phyloP scores from a whole-genome alignment of 2,329 filamentous ascomycete species.

The Dryadomyces quercus-mongolicae region DNA sequence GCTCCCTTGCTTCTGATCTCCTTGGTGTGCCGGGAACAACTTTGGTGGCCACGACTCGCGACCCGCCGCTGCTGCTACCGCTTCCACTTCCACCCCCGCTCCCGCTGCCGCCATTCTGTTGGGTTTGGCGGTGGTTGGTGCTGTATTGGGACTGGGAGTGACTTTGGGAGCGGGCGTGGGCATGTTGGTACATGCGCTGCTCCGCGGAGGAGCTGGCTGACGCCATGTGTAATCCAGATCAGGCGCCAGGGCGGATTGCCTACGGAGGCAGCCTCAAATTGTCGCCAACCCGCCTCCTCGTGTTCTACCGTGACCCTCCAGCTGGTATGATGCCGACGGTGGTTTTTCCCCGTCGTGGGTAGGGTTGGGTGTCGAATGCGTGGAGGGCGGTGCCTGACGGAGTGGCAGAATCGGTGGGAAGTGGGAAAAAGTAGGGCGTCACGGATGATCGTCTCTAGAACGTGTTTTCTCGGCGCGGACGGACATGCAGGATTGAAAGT shows the following conservation, averaged over 20 bases:
- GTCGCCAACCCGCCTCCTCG: background rate
- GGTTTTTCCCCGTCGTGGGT: background rate
- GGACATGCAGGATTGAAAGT: slow-evolving; percentile 2
- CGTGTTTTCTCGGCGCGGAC: slow-evolving; percentile 3
- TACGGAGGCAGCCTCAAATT: background rate
- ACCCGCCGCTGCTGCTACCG: background rate
- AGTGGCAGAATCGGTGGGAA: background rate
- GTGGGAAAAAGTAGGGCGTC: background rate
- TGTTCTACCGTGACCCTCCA: background rate
- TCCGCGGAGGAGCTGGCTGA: slow-evolving; percentile 8
- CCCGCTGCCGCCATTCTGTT: background rate
- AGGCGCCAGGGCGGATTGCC: slow-evolving; percentile 3
- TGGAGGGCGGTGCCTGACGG: background rate
- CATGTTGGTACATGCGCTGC: background rate
- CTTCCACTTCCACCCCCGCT: background rate
- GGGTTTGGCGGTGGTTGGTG: background rate
- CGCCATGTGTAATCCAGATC: slow-evolving; percentile 1
- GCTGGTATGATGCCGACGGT: background rate
- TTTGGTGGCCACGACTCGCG: slow-evolving; percentile 10
- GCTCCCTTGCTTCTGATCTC: slow-evolving; percentile 5
- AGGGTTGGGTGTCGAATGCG: background rate
- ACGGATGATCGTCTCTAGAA: background rate
- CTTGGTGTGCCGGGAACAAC: slow-evolving; percentile 13
- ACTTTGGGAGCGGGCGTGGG: background rate
- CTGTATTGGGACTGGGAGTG: background rate